A percentile compares a stretch with the other conserved stretches of the same genome.
Conservation (phyloP, 1,284 basidiomycete genomes). For the Rhodotorula mucilaginosa region DNA sequence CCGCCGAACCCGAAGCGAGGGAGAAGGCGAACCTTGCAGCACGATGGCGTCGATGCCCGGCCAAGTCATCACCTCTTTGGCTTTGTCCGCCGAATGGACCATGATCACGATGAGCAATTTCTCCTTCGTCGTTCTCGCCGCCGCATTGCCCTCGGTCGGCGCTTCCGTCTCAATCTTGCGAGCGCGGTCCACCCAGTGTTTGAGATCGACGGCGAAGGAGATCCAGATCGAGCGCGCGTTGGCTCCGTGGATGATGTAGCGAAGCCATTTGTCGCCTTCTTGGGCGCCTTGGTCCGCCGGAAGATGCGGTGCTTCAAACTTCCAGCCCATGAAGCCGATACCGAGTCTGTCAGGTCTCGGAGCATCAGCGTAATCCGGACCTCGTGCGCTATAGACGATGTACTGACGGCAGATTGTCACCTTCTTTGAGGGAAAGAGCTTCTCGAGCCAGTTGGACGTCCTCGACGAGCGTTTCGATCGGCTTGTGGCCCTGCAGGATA, state of each 20-base stretch:
- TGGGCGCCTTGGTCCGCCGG: neutral
- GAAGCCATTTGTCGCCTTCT: slow-evolving; percentile 9
- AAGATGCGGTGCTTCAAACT: slow-evolving; percentile 14
- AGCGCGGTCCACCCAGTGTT: slow-evolving; percentile 11
- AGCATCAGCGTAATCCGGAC: no score
- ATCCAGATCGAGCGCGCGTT: slow-evolving; percentile 20
- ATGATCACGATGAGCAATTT: slow-evolving; percentile 11
- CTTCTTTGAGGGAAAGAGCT: neutral
- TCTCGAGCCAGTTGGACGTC: slow-evolving; percentile 19
- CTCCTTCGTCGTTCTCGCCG: neutral
- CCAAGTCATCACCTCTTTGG: slow-evolving; percentile 4
- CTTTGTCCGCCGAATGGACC: slow-evolving; percentile 14
- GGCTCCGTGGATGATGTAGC: slow-evolving; percentile 6
- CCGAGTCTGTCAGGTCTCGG: slow-evolving; percentile 8
- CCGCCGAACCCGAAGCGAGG: neutral
- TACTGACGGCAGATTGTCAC: slow-evolving; percentile 25
- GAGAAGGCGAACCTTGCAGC: slow-evolving; percentile 1
- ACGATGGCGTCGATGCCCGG: slow-evolving; percentile 13
- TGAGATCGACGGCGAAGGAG: slow-evolving; percentile 16
- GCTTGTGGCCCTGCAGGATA: neutral
- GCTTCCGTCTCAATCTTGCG: slow-evolving; percentile 11
- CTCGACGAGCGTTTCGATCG: slow-evolving; percentile 3
- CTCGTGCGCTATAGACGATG: neutral
- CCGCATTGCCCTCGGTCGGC: neutral
- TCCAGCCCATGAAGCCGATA: slow-evolving; percentile 24